Percentiles rank a stretch among this genome's conserved stretches.
Evolutionary conservation across 768 basidiomycete genomes (phyloP).

Genomic region (Termitomyces sp.): DNA sequence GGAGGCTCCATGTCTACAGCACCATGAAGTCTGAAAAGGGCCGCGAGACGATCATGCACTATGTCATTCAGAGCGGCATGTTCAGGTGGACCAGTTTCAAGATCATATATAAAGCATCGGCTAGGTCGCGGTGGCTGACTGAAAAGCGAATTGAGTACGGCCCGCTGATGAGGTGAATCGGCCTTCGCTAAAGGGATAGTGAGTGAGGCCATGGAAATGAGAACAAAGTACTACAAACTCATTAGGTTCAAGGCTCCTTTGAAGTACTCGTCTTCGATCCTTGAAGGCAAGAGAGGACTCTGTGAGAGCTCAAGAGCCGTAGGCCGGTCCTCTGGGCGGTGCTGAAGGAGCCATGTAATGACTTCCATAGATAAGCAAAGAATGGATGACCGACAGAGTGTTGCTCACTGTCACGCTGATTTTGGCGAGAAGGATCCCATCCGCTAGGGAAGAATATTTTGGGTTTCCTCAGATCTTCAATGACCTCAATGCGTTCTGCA

Average conservation of each 20-base stretch:
- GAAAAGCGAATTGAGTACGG: slow-evolving; percentile 75
- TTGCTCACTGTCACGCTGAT: slow-evolving; percentile 66
- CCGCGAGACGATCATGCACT: slow-evolving; percentile 69
- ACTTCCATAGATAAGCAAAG: slow-evolving; percentile 33
- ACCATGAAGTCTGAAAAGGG: slow-evolving; percentile 85
- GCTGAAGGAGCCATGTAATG: slow-evolving; percentile 75
- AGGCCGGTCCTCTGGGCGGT: slow-evolving; percentile 74
- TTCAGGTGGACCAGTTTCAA: slow-evolving; percentile 61
- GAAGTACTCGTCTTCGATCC: slow-evolving; percentile 83
- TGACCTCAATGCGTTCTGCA: slow-evolving; percentile 77
- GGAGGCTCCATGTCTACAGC: slow-evolving; percentile 86
- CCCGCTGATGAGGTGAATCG: slow-evolving; percentile 76
- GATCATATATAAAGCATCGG: slow-evolving; percentile 71
- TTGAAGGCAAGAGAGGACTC: slow-evolving; percentile 68
- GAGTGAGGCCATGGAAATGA: not conserved
- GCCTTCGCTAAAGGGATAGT: slow-evolving; percentile 50
- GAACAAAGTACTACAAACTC: slow-evolving; percentile 36
- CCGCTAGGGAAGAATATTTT: slow-evolving; percentile 68
- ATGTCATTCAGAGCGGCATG: slow-evolving; percentile 66
- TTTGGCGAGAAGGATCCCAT: slow-evolving; percentile 59
- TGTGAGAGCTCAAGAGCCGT: slow-evolving; percentile 80
- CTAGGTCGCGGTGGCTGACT: slow-evolving; percentile 60
- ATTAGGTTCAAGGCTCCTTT: slow-evolving; percentile 74
- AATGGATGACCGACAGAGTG: not conserved
- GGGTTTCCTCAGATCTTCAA: slow-evolving; percentile 73